Percentiles rank a stretch among this genome's conserved stretches.
Evolutionary conservation across 2,329 filamentous ascomycete species (phyloP).

Genomic region (Chaetomium sp.): DNA sequence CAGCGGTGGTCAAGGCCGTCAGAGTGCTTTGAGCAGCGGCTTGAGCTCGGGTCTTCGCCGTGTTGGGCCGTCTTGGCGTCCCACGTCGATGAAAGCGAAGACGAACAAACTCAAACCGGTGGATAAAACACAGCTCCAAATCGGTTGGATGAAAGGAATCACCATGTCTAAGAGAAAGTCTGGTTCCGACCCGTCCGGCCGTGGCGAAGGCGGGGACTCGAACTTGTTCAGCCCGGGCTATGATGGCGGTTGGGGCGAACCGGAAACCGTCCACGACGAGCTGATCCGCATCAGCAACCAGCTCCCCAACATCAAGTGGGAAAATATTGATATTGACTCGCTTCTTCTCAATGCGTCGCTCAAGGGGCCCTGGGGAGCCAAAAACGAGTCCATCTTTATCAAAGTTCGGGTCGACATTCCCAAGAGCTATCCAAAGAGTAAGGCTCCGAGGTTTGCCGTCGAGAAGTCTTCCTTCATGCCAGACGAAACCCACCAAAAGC

Average conservation of each 20-base stretch:
- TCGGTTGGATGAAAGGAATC: constrained; percentile 65
- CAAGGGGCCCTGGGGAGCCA: constrained; percentile 57
- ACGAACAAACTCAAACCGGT: constrained; percentile 34
- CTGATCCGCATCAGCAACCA: constrained; percentile 56
- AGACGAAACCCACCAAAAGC: constrained; percentile 44
- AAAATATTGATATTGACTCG: constrained; percentile 57
- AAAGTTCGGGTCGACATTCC: constrained; percentile 57
- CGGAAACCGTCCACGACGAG: constrained; percentile 59
- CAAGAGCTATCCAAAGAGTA: constrained; percentile 50
- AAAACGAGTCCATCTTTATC: constrained; percentile 52
- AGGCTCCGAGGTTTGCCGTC: constrained; percentile 52
- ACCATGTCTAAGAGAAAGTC: constrained; percentile 53
- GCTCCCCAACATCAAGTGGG: constrained; percentile 58
- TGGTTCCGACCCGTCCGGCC: constrained; percentile 38
- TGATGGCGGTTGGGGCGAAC: constrained; percentile 53
- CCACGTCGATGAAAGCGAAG: constrained; percentile 54
- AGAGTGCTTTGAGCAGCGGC: constrained; percentile 32
- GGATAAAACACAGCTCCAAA: constrained; percentile 49
- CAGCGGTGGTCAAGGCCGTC: constrained; percentile 37
- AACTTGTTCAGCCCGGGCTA: constrained; percentile 44
- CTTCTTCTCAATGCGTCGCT: constrained; percentile 54
- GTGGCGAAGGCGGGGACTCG: constrained; percentile 48
- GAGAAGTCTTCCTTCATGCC: constrained; percentile 59
- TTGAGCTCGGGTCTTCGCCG: constrained; percentile 35
- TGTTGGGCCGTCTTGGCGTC: constrained; percentile 43